A percentile compares a stretch with the other conserved stretches of the same genome.
Conservation (phyloP, 805 yeast species). For the Cephaloascus albidus region DNA sequence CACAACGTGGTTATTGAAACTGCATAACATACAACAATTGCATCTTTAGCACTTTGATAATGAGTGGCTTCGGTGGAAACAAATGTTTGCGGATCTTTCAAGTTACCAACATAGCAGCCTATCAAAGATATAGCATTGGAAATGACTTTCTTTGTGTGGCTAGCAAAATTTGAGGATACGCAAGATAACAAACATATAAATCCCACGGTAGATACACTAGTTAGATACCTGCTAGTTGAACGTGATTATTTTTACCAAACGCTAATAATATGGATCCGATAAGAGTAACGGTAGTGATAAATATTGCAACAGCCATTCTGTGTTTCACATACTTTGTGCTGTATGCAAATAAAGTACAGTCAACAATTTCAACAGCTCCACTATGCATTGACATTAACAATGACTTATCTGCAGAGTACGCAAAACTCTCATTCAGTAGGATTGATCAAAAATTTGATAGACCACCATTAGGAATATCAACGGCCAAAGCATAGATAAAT, state of each 20-base stretch:
- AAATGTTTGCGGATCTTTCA: constrained; percentile 18
- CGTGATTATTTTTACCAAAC: constrained; percentile 14
- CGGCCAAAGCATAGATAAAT: constrained; percentile 11
- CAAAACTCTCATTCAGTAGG: constrained; percentile 9
- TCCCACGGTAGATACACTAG: constrained; percentile 16
- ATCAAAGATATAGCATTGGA: constrained; percentile 15
- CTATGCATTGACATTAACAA: constrained; percentile 24
- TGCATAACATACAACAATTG: constrained; percentile 9
- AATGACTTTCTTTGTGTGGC: constrained; percentile 18
- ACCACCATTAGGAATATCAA: constrained; percentile 27
- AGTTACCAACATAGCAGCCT: constrained; percentile 19
- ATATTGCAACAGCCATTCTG: constrained; percentile 19
- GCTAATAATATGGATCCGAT: constrained; percentile 20
- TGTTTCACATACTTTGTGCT: too few relatives aligned
- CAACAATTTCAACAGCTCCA: constrained; percentile 24
- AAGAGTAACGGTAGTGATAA: constrained; percentile 10
- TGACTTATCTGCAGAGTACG: constrained; percentile 10
- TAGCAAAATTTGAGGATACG: constrained; percentile 16
- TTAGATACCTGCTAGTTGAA: constrained; percentile 19
- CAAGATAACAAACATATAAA: constrained; percentile 11
- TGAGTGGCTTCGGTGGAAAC: constrained; percentile 14
- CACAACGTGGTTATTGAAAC: constrained; percentile 10
- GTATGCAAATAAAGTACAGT: constrained; percentile 10
- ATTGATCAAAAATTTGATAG: constrained; percentile 24
- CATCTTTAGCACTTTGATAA: constrained; percentile 14